Evolutionary conservation across 2,329 filamentous ascomycete species (phyloP).

Genomic region (Aureobasidium zeae): DNA sequence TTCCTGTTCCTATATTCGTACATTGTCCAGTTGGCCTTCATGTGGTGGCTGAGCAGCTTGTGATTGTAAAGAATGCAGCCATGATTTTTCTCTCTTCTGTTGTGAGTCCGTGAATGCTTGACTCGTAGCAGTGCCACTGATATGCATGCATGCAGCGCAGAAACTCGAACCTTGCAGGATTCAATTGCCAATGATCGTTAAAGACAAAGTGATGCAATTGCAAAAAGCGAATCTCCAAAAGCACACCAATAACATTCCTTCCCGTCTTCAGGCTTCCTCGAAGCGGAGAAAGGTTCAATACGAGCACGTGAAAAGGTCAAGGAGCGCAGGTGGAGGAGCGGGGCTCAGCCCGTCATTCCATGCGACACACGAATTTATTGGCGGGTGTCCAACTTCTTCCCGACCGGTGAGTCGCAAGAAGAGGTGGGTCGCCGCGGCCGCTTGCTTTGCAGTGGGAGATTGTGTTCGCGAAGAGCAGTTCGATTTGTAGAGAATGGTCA

Average conservation of each 20-base stretch:
- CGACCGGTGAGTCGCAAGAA: slow-evolving; percentile 6
- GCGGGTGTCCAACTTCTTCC: neutral
- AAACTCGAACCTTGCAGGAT: too few species aligned
- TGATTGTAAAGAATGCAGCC: slow-evolving; percentile 5
- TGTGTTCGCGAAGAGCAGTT: too few species aligned
- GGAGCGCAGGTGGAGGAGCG: too few species aligned
- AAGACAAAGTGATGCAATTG: neutral
- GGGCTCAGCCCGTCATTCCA: slow-evolving; percentile 13
- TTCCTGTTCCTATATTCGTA: slow-evolving; percentile 94
- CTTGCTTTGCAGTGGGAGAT: neutral
- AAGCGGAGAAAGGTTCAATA: slow-evolving; percentile 7
- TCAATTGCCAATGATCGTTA: too few species aligned
- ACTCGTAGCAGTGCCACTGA: neutral
- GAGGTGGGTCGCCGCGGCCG: neutral
- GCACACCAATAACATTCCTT: too few species aligned
- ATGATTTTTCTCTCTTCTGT: neutral
- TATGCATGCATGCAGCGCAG: neutral
- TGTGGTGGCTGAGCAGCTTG: slow-evolving; percentile 65
- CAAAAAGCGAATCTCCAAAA: too few species aligned
- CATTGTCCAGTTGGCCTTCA: slow-evolving; percentile 85
- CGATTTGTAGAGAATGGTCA: too few species aligned
- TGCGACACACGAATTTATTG: slow-evolving; percentile 13
- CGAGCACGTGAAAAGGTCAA: slow-evolving; percentile 12
- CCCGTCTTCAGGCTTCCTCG: too few species aligned
- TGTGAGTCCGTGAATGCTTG: neutral